A percentile compares a stretch with the other conserved stretches of the same genome.
These are phyloP conservation scores for Claviceps citrina DNA, from an alignment of 2,329 filamentous ascomycete genomes.

Conservation along the genomic window DNA sequence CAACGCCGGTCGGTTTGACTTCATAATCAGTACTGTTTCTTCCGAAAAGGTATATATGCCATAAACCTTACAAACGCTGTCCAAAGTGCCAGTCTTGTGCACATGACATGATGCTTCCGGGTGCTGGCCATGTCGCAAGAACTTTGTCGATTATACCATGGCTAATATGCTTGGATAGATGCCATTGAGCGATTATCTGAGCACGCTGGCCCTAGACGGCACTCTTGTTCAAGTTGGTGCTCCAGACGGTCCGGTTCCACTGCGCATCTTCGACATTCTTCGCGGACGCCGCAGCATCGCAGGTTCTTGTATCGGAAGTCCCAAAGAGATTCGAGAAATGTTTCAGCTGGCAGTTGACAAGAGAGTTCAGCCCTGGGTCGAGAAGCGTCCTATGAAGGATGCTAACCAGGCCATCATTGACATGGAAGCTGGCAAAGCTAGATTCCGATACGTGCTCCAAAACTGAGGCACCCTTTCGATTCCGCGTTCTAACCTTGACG, in stretches of 20 bases:
- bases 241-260: slow-evolving; percentile 10
- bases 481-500: no score
- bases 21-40: slow-evolving; percentile 45
- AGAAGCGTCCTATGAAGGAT: slow-evolving; percentile 38
- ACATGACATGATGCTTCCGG: no score
- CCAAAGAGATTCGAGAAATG: slow-evolving; percentile 45
- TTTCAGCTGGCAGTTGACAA: slow-evolving; percentile 39
- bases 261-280: slow-evolving; percentile 32
- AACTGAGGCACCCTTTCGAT: slow-evolving; percentile 16
- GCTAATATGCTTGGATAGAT: slow-evolving; percentile 21
- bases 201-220: slow-evolving; percentile 41
- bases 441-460: slow-evolving; percentile 31
- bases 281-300: slow-evolving; percentile 34
- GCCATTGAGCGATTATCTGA: slow-evolving; percentile 46
- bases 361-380: slow-evolving; percentile 39
- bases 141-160: neutral
- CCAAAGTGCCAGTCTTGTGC: no score
- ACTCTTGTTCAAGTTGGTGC: slow-evolving; percentile 48
- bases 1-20: slow-evolving; percentile 35
- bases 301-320: slow-evolving; percentile 31
- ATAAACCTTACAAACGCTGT: no score
- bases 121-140: no score
- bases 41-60: slow-evolving; percentile 11
- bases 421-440: slow-evolving; percentile 36
- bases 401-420: slow-evolving; percentile 42